phyloP scores from a whole-genome alignment of 192 early-diverging fungal genomes.

The Haplosporangium gracile region DNA sequence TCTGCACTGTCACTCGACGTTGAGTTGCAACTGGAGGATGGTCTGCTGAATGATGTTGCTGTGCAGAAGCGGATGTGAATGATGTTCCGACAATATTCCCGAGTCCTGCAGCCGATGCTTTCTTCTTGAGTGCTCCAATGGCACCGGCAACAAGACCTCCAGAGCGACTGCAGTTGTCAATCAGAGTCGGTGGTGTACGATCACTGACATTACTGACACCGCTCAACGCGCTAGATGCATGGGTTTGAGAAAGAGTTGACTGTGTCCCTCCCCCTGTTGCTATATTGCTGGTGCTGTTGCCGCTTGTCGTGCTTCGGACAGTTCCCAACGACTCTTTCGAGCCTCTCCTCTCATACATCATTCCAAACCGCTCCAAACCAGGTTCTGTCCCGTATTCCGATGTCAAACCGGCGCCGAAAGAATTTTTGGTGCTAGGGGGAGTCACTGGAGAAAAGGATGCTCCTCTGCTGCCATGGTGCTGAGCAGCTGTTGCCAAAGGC shows the following conservation, averaged over 20 bases:
- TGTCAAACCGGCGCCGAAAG: not conserved
- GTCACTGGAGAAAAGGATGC: not conserved
- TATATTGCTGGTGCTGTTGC: not conserved
- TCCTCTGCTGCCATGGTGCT: not conserved
- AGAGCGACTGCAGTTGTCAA: not conserved
- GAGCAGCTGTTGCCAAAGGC: not conserved
- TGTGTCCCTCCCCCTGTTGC: not conserved
- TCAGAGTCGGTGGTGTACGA: not conserved
- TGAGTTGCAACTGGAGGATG: not conserved
- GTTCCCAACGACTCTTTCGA: constrained; percentile 6
- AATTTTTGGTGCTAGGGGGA: not conserved
- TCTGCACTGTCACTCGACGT: constrained; percentile 14
- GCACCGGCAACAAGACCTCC: constrained; percentile 21
- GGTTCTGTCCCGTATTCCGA: not conserved
- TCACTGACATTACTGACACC: not conserved
- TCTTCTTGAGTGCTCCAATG: constrained; percentile 30
- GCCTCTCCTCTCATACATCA: constrained; percentile 5
- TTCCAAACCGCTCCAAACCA: not conserved
- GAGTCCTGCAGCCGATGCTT: constrained; percentile 21
- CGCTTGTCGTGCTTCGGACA: not conserved
- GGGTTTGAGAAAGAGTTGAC: not conserved
- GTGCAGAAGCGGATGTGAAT: not conserved
- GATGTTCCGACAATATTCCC: not conserved
- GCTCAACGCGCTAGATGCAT: not conserved
- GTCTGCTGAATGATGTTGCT: constrained; percentile 7